Evolutionary conservation across 306 rosid genomes (phyloP).

Genomic region (Coriaria nepalensis): DNA sequence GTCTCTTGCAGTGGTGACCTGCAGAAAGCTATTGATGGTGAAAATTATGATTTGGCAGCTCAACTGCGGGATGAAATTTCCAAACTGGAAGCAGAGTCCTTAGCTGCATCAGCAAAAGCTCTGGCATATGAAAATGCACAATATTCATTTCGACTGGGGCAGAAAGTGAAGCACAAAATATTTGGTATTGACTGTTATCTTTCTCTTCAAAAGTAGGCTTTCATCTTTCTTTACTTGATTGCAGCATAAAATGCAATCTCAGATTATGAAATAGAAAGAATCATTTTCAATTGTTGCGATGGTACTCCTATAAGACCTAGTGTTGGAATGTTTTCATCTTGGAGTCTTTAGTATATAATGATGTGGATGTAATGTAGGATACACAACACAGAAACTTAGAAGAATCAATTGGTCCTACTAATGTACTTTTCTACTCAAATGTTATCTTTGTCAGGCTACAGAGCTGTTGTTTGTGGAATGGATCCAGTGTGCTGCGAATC

Average conservation of each 20-base stretch:
- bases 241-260: conserved; percentile 1
- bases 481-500: conserved; percentile 91
- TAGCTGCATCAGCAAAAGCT: conserved; percentile 75
- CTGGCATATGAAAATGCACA: conserved; percentile 70
- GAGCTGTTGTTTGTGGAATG: conserved; percentile 85
- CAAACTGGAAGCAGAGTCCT: conserved; percentile 66
- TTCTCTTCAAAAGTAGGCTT: conserved; percentile 8
- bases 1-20: conserved; percentile 57
- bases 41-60: conserved; percentile 73
- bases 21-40: conserved; percentile 60
- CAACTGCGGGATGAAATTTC: conserved; percentile 61
- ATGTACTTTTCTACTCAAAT: conserved; percentile 6
- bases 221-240: conserved; percentile 12
- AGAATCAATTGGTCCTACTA: too few species aligned
- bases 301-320: not conserved
- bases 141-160: conserved; percentile 75
- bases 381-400: too few species aligned
- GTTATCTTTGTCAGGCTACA: conserved; percentile 44
- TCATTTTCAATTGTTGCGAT: too few species aligned
- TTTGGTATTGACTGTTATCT: conserved; percentile 36
- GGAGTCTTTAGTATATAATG: conserved; percentile 11
- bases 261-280: too few species aligned
- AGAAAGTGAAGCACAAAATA: conserved; percentile 62
- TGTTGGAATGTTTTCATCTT: conserved; percentile 11
- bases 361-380: not conserved